Percentiles rank a stretch among this genome's conserved stretches.
These are phyloP conservation scores for Termitomyces titanicus DNA, from an alignment of 768 basidiomycete species.

Conservation along the genomic window DNA sequence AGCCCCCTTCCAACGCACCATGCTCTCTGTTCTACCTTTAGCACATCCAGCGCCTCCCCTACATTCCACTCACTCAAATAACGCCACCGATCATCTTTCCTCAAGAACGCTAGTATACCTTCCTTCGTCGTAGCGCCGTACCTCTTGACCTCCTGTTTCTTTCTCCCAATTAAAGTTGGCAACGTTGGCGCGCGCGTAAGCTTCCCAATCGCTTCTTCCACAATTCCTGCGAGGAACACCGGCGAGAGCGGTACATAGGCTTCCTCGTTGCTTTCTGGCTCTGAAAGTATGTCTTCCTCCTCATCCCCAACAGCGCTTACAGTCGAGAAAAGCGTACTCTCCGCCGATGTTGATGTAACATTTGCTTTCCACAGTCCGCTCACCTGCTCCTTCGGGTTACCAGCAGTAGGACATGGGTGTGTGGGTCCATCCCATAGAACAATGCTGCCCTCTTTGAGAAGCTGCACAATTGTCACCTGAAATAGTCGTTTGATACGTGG, in stretches of 20 bases:
- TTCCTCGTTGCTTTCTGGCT: slow-evolving; percentile 58
- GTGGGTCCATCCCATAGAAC: slow-evolving; percentile 69
- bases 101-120: slow-evolving; percentile 45
- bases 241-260: slow-evolving; percentile 63
- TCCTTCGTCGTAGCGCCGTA: slow-evolving; percentile 31
- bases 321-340: slow-evolving; percentile 29
- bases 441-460: slow-evolving; percentile 71
- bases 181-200: slow-evolving; percentile 20
- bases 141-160: slow-evolving; percentile 10
- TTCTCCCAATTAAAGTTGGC: neutral
- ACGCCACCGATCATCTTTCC: slow-evolving; percentile 62
- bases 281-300: slow-evolving; percentile 51
- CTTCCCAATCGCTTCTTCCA: slow-evolving; percentile 41
- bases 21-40: slow-evolving; percentile 35
- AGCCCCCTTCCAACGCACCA: slow-evolving; percentile 34
- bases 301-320: slow-evolving; percentile 22
- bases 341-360: slow-evolving; percentile 23
- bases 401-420: slow-evolving; percentile 26
- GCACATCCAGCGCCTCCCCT: slow-evolving; percentile 52
- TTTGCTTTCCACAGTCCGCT: slow-evolving; percentile 50
- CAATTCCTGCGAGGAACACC: slow-evolving; percentile 40
- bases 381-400: slow-evolving; percentile 14
- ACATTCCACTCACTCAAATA: slow-evolving; percentile 62
- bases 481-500: slow-evolving; percentile 68
- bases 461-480: slow-evolving; percentile 55